Percentiles rank a stretch among this genome's conserved stretches.
phyloP scores from a whole-genome alignment of 371 early-diverging fungal species.

The Lichtheimia ramosa region DNA sequence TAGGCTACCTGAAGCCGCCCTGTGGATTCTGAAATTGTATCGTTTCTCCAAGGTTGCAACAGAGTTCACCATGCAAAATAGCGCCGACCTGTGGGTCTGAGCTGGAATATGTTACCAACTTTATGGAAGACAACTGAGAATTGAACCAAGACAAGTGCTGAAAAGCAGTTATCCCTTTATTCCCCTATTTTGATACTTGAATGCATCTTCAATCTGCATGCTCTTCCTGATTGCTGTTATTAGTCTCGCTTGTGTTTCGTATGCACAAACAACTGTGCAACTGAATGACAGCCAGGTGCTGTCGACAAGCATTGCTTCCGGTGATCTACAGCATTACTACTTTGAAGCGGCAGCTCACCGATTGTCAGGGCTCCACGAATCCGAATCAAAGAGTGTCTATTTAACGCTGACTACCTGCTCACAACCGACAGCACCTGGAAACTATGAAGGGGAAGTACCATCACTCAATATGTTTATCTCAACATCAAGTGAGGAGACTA shows the following conservation, averaged over 20 bases:
- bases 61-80: no score
- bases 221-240: neutral
- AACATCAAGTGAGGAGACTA: conserved; percentile 33
- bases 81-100: no score
- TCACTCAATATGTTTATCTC: conserved; percentile 46
- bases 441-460: conserved; percentile 28
- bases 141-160: no score
- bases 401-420: conserved; percentile 33
- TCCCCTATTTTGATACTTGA: no score
- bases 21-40: no score
- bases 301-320: conserved; percentile 11
- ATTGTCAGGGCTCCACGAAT: neutral
- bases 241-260: neutral
- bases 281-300: conserved; percentile 14
- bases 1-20: no score
- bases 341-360: conserved; percentile 5
- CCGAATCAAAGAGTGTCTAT: conserved; percentile 22
- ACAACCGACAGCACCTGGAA: conserved; percentile 33
- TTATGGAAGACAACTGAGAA: no score
- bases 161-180: no score
- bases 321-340: conserved; percentile 23
- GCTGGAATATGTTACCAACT: no score
- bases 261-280: conserved; percentile 14
- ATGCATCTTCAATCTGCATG: neutral
- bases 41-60: no score